Conservation (phyloP, 805 yeast species). For the Yarrowia osloensis region DNA sequence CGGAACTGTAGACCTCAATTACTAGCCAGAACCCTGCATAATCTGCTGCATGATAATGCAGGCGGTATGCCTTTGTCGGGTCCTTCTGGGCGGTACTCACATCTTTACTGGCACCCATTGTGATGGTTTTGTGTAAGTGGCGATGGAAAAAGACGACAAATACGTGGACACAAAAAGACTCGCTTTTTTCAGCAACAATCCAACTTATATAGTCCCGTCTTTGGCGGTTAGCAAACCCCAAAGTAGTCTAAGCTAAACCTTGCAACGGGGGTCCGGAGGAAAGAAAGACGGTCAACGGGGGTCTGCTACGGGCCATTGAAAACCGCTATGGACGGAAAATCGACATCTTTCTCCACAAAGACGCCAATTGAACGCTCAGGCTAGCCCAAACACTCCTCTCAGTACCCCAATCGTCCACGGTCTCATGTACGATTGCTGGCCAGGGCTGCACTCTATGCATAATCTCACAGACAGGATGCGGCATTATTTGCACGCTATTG, state of each 20-base stretch:
- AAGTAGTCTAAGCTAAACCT: slow-evolving; percentile 11
- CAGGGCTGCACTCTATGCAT: not conserved
- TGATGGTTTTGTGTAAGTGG: no score
- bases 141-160: not conserved
- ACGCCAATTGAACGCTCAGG: not conserved
- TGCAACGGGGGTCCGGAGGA: not conserved
- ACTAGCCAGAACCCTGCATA: not conserved
- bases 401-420: not conserved
- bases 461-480: slow-evolving; percentile 14
- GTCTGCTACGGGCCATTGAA: not conserved
- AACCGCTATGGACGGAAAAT: not conserved
- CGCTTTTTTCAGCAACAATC: not conserved
- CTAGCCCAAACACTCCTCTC: not conserved
- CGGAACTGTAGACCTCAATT: no score
- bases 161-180: not conserved
- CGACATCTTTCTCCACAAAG: not conserved
- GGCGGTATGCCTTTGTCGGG: not conserved
- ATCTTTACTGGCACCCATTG: not conserved
- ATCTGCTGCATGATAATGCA: not conserved
- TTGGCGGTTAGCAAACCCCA: not conserved
- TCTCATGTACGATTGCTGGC: not conserved
- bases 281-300: not conserved
- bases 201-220: not conserved
- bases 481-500: slow-evolving; percentile 6
- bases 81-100: not conserved